Conservation (phyloP, 1,139 yeast genomes). For the Hansenula sp. region DNA sequence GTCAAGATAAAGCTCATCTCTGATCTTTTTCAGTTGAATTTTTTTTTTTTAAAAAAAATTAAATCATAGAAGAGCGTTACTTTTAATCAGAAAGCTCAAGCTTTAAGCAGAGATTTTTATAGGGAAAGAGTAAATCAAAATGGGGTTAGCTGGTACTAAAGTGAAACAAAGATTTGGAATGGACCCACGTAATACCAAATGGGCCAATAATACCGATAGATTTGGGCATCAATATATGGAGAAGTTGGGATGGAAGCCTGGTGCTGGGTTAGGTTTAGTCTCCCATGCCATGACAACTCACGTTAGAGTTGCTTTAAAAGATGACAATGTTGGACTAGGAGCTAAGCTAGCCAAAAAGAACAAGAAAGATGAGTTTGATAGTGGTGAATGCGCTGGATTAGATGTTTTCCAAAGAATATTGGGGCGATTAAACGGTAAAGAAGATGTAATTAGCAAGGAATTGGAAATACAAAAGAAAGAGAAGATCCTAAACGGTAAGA, state of each 20-base stretch:
- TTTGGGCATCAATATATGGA: constrained; percentile 87
- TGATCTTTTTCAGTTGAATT: background rate
- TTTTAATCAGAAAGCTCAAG: background rate
- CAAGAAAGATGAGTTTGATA: constrained; percentile 59
- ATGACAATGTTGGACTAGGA: constrained; percentile 83
- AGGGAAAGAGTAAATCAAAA: background rate
- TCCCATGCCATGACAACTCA: constrained; percentile 68
- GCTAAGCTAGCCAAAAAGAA: constrained; percentile 62
- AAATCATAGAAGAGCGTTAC: too few species aligned
- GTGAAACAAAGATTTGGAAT: constrained; percentile 82
- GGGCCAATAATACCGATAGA: constrained; percentile 85
- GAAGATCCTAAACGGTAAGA: constrained; percentile 66
- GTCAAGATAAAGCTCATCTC: constrained; percentile 2
- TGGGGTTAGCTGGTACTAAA: constrained; percentile 83
- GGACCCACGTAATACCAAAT: constrained; percentile 91
- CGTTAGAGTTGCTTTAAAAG: constrained; percentile 76
- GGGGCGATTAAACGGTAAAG: constrained; percentile 82
- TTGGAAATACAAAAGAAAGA: constrained; percentile 65
- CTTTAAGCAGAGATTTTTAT: background rate
- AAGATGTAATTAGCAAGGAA: constrained; percentile 52
- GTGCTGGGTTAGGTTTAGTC: constrained; percentile 77
- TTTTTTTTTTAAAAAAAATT: background rate
- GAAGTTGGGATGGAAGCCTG: constrained; percentile 89
- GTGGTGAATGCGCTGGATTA: constrained; percentile 84
- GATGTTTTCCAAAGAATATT: constrained; percentile 90